Conservation (phyloP, 768 basidiomycete species). For the Tricholoma bakamatsutake region DNA sequence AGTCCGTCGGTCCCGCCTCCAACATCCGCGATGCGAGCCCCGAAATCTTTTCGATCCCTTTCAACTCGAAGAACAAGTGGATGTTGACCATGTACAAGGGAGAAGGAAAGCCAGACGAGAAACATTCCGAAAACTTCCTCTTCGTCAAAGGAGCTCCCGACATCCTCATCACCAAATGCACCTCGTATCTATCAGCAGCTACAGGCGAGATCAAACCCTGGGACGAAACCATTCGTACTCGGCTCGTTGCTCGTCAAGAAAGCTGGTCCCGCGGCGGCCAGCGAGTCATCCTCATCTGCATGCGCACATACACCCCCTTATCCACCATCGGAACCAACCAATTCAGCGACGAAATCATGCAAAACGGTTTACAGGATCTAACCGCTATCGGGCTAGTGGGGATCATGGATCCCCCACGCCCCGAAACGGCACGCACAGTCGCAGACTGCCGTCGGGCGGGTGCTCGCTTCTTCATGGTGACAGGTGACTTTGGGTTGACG, state of each 20-base stretch:
- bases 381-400: constrained; percentile 47
- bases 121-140: constrained; percentile 24
- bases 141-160: constrained; percentile 60
- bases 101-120: neutral
- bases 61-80: constrained; percentile 53
- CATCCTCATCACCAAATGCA: constrained; percentile 38
- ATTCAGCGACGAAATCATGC: constrained; percentile 33
- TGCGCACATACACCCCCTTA: constrained; percentile 20
- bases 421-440: constrained; percentile 43
- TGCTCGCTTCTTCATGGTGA: constrained; percentile 50
- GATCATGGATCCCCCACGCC: constrained; percentile 50
- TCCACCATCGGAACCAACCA: constrained; percentile 14
- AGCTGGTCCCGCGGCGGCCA: constrained; percentile 43
- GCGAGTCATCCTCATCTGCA: constrained; percentile 45
- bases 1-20: constrained; percentile 18
- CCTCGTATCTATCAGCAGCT: constrained; percentile 11
- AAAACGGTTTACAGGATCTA: constrained; percentile 30
- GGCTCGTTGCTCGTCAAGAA: constrained; percentile 26
- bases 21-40: constrained; percentile 14
- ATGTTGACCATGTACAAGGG: constrained; percentile 41
- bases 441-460: constrained; percentile 42
- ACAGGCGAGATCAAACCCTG: constrained; percentile 24
- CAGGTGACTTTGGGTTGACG: constrained; percentile 50
- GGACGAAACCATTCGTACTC: constrained; percentile 14
- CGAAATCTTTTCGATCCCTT: constrained; percentile 32